Conservation (phyloP, 2,329 filamentous ascomycete genomes). For the Atkinsonella texensis region DNA sequence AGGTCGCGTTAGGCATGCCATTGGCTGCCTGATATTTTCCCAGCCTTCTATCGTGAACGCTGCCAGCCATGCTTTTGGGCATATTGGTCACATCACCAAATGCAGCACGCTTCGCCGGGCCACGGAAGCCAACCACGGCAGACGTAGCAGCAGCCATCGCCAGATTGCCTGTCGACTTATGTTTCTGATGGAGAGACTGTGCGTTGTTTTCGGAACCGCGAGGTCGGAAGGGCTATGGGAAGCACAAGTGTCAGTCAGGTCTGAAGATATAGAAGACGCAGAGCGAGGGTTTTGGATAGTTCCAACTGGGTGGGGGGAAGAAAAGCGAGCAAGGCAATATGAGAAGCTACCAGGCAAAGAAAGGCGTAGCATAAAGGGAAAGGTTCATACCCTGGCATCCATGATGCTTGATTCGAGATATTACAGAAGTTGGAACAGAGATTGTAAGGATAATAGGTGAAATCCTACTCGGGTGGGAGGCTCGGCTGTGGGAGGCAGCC, state of each 20-base stretch:
- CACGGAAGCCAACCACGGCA: constrained; percentile 20
- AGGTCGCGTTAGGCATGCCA: constrained; percentile 13
- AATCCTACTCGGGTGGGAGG: constrained; percentile 3
- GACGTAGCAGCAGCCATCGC: constrained; percentile 14
- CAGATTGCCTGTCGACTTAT: constrained; percentile 65
- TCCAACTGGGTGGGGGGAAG: background rate
- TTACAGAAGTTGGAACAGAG: background rate
- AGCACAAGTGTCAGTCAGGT: background rate
- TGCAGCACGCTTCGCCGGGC: constrained; percentile 58
- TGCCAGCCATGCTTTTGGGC: constrained; percentile 22
- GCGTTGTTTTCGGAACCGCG: constrained; percentile 43
- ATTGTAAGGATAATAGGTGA: background rate
- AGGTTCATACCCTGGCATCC: constrained; percentile 7
- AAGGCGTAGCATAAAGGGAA: background rate
- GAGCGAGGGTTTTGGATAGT: background rate
- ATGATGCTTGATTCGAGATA: background rate
- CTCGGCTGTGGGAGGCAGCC: background rate
- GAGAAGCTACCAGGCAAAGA: no score
- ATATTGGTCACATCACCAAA: constrained; percentile 78
- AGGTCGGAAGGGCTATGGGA: constrained; percentile 25
- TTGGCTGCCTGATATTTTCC: constrained; percentile 18
- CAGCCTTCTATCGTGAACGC: constrained; percentile 23
- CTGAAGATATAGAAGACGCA: background rate
- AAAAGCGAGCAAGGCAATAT: background rate
- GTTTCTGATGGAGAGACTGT: constrained; percentile 55